Conservation (phyloP, 2,329 filamentous ascomycete species). For the Talaromyces funiculosus region DNA sequence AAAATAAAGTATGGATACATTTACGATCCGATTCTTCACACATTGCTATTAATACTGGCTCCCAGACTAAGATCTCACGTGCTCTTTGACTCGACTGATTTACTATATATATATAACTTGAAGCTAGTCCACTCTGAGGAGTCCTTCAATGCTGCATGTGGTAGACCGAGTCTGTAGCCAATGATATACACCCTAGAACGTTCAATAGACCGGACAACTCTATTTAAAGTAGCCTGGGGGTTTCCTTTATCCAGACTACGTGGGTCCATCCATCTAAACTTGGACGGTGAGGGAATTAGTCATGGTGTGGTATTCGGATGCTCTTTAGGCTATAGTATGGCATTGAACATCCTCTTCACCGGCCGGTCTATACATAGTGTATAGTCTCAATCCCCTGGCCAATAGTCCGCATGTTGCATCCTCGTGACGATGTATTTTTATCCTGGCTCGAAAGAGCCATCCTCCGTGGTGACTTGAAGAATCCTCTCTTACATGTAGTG, state of each 20-base stretch:
- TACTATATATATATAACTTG: slow-evolving; percentile 2
- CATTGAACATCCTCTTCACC: not conserved
- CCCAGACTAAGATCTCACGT: not conserved
- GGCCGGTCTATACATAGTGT: not conserved
- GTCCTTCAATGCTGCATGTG: not conserved
- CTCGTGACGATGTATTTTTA: not conserved
- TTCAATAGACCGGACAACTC: not conserved
- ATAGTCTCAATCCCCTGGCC: not conserved
- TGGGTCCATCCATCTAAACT: not conserved
- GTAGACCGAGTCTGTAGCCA: not conserved
- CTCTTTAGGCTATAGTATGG: not conserved
- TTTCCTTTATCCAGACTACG: not conserved
- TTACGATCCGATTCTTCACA: not conserved
- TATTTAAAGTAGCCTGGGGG: no score
- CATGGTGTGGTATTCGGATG: not conserved
- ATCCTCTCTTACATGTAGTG: no score
- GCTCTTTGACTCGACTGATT: not conserved
- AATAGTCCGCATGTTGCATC: not conserved
- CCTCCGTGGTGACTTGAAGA: not conserved
- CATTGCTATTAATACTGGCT: not conserved
- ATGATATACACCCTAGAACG: not conserved
- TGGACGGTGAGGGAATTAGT: no score
- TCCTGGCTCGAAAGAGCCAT: not conserved
- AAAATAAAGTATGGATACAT: not conserved
- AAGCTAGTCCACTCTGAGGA: not conserved